Conservation (phyloP, 768 basidiomycete genomes). For the Udeniomyces megalosporus region DNA sequence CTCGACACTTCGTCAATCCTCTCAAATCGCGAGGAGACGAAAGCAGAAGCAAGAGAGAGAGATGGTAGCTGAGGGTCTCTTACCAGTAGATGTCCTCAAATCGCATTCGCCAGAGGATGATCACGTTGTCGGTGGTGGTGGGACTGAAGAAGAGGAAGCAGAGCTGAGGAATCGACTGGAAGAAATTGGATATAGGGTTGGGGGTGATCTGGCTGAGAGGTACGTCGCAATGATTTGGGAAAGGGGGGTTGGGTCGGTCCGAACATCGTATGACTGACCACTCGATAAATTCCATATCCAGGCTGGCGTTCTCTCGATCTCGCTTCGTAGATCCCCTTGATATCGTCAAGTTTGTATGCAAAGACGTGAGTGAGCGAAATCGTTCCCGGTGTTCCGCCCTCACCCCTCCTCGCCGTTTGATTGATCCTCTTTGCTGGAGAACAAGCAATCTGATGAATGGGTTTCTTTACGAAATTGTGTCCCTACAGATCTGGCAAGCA, state of each 20-base stretch:
- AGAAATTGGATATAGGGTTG: constrained; percentile 69
- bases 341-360: constrained; percentile 86
- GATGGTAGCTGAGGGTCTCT: constrained; percentile 60
- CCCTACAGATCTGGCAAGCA: constrained; percentile 52
- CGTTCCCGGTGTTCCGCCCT: too few relatives aligned
- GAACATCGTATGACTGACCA: not conserved
- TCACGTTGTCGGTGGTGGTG: constrained; percentile 14
- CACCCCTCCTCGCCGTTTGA: not conserved
- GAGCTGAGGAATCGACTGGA: constrained; percentile 56
- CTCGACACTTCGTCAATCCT: constrained; percentile 53
- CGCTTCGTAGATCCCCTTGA: constrained; percentile 73
- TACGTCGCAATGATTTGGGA: constrained; percentile 29
- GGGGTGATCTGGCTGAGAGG: constrained; percentile 73
- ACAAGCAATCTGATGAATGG: too few relatives aligned
- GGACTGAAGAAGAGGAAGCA: constrained; percentile 52
- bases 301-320: constrained; percentile 56
- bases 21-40: constrained; percentile 52
- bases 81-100: constrained; percentile 23
- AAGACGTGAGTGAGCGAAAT: constrained; percentile 45
- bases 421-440: not conserved
- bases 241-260: not conserved
- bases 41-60: constrained; percentile 55
- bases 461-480: too few relatives aligned
- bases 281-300: constrained; percentile 25
- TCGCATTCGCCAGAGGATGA: too few relatives aligned